These are phyloP conservation scores for Cladophialophora psammophila DNA, from an alignment of 2,329 filamentous ascomycete species.

Conservation along the genomic window DNA sequence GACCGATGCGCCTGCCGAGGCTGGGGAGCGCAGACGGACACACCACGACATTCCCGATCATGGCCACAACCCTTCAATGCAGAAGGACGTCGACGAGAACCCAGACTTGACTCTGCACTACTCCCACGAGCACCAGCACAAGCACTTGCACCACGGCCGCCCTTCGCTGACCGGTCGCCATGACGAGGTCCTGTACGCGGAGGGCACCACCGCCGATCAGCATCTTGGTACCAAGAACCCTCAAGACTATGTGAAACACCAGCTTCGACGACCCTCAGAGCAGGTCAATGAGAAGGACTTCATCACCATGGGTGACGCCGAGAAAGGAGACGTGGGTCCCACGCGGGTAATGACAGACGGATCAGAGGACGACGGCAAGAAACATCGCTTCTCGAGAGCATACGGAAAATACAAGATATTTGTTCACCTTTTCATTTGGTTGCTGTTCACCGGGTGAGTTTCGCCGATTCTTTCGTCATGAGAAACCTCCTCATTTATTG, in stretches of 20 bases:
- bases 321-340: conserved; percentile 50
- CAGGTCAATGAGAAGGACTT: conserved; percentile 41
- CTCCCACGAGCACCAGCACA: conserved; percentile 50
- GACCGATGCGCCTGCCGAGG: conserved; percentile 22
- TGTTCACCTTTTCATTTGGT: conserved; percentile 51
- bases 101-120: conserved; percentile 49
- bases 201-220: conserved; percentile 52
- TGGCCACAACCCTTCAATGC: conserved; percentile 39
- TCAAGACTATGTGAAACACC: conserved; percentile 53
- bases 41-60: conserved; percentile 38
- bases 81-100: conserved; percentile 37
- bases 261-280: conserved; percentile 37
- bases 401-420: conserved; percentile 58
- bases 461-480: not conserved
- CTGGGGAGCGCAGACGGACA: conserved; percentile 24
- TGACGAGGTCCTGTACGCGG: conserved; percentile 60
- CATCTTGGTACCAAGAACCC: conserved; percentile 47
- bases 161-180: conserved; percentile 47
- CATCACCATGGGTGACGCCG: conserved; percentile 46
- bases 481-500: not conserved
- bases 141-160: conserved; percentile 49
- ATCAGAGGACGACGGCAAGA: conserved; percentile 45
- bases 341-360: conserved; percentile 43
- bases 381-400: conserved; percentile 47
- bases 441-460: conserved; percentile 39